Base-by-base conservation (phyloP, 139 green algal genomes). In the Asterochloris erici region DNA sequence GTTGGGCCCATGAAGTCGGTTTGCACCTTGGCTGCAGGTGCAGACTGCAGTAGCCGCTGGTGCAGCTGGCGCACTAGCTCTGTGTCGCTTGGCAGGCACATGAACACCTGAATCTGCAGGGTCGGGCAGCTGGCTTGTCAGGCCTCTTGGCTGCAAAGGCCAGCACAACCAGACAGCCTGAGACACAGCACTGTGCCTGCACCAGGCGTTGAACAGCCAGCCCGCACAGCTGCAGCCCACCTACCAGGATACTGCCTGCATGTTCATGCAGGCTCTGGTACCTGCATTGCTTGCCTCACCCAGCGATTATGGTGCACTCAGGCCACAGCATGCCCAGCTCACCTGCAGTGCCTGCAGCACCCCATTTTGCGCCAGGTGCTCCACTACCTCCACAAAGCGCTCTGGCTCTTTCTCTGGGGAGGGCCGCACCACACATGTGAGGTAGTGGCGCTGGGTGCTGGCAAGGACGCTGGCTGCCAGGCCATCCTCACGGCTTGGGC, bases 321-420 rank as follows among this genome's bases (percentile, higher is more conserved):
- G 19, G 73, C 0, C 1, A 11, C 21, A n/a, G 21, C 10, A 76
- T 54, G 38, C 38, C 38, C 38, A 6, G 38, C 38, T 6, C 38
- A 54, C 38, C 38, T 54, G 38, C 38, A 54, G 6, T 54, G 38
- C 38, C 38, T 60, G 24, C 70, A 47, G 70, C 70, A 47, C 10
- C 14, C 64, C 81, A 16, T 24, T 14, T 38, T 61, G 23, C 11
- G 21, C 62, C 9, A 75, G 47, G n/a, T 54, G 54, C 38, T 74
- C 27, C 11, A 79, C 60, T 10, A 86, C 0, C 24, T 86, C 86
- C 15, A 94, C 88, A 83, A 96, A 98, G 12, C 91, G 81, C 54
- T 91, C 69, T 0, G 94, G 89, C 84, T 97, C 94, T 88, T 98
- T 98, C 79, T 98, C 94, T 0, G 85, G 87, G 1, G 89, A 94